Conservation (phyloP, 257 asterid genomes). For the Salvia rosmarinus region DNA sequence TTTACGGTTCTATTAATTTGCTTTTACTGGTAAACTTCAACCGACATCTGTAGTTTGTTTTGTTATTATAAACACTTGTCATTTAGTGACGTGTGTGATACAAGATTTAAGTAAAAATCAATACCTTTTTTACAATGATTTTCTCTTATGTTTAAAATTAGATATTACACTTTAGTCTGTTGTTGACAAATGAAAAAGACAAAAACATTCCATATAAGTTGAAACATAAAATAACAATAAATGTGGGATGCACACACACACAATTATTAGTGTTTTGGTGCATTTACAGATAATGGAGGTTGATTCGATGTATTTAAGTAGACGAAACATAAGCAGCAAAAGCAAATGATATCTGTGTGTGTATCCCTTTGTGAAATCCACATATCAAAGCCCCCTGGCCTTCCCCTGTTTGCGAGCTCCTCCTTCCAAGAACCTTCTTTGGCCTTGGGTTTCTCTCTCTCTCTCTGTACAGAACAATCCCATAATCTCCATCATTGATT, state of each 20-base stretch:
- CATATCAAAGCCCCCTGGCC: too few species aligned
- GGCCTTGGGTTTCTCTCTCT: background rate
- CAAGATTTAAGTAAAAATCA: background rate
- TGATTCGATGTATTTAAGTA: too few species aligned
- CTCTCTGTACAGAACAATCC: slow-evolving; percentile 1
- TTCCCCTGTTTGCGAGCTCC: slow-evolving; percentile 17
- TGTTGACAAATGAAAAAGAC: background rate
- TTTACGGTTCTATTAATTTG: background rate
- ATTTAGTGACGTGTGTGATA: background rate
- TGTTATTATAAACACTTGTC: background rate
- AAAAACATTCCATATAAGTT: background rate
- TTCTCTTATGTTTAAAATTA: background rate
- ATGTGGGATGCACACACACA: too few species aligned
- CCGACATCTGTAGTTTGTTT: background rate
- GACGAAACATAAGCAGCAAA: too few species aligned
- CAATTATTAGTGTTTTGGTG: too few species aligned
- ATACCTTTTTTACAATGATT: too few species aligned
- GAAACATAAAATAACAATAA: too few species aligned
- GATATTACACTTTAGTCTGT: background rate
- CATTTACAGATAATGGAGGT: too few species aligned
- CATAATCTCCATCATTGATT: slow-evolving; percentile 24
- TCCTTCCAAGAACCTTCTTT: slow-evolving; percentile 39
- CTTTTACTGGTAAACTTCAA: background rate
- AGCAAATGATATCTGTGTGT: too few species aligned
- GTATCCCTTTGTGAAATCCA: slow-evolving; percentile 10